These are phyloP conservation scores for Aspergillus luchuensis DNA, from an alignment of 2,329 filamentous ascomycete species.

Conservation along the genomic window DNA sequence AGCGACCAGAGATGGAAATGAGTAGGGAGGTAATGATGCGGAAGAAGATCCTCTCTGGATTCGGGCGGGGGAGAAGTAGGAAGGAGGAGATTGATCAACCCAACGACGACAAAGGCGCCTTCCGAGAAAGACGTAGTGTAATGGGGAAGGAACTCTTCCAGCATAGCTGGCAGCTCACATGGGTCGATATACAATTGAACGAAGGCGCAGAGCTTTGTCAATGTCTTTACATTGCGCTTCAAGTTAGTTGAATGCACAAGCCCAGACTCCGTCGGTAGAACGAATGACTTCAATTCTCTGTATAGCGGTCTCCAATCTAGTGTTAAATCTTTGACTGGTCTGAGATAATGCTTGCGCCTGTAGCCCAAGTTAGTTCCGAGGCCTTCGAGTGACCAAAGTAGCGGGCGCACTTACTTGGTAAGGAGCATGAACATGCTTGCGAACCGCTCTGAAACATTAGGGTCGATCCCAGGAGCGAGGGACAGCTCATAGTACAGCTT, in stretches of 20 bases:
- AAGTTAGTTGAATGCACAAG: slow-evolving; percentile 63
- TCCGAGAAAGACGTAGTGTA: slow-evolving; percentile 94
- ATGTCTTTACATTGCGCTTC: slow-evolving; percentile 68
- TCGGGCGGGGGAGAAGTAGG: slow-evolving; percentile 75
- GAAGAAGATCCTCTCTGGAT: slow-evolving; percentile 73
- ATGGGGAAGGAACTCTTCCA: slow-evolving; percentile 78
- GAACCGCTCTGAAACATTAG: slow-evolving; percentile 80
- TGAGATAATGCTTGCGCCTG: slow-evolving; percentile 93
- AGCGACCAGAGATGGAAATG: slow-evolving; percentile 97
- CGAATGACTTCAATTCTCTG: slow-evolving; percentile 87
- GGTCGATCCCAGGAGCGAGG: slow-evolving; percentile 85
- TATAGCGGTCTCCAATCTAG: slow-evolving; percentile 93
- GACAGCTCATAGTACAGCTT: slow-evolving; percentile 93
- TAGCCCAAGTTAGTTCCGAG: slow-evolving; percentile 23
- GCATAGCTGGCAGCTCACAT: slow-evolving; percentile 75
- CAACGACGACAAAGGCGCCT: slow-evolving; percentile 89
- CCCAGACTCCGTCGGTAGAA: slow-evolving; percentile 78
- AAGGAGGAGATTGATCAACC: slow-evolving; percentile 80
- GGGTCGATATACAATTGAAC: slow-evolving; percentile 93
- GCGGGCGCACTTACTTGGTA: slow-evolving; percentile 70
- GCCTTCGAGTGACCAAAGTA: neutral
- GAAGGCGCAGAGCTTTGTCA: slow-evolving; percentile 88
- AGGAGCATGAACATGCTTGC: slow-evolving; percentile 94
- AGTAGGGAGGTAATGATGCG: slow-evolving; percentile 85
- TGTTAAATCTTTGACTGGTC: slow-evolving; percentile 82